Evolutionary conservation across 352 stramenopile species (phyloP).

Genomic region (Pythium rhizo-oryzae): DNA sequence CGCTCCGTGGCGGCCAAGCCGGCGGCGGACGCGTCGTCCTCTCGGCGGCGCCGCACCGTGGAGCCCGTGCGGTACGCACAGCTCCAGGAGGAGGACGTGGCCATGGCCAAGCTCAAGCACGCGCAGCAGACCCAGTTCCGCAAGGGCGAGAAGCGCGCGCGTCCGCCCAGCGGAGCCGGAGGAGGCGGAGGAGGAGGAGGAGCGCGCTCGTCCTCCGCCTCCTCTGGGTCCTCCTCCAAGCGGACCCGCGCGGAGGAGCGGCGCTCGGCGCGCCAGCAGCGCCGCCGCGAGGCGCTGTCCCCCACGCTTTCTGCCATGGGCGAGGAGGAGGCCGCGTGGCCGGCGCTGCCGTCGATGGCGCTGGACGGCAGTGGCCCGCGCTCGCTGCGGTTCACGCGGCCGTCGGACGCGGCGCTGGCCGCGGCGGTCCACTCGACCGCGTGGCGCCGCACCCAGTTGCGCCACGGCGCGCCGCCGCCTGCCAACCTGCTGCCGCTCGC

Average conservation of each 20-base stretch:
- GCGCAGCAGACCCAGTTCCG: conserved; percentile 32
- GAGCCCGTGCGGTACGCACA: conserved; percentile 50
- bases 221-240: conserved; percentile 28
- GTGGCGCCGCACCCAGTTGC: conserved; percentile 55
- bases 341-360: conserved; percentile 13
- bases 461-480: conserved; percentile 19
- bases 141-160: conserved; percentile 43
- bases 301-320: conserved; percentile 10
- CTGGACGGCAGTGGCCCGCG: conserved; percentile 19
- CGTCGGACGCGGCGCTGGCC: conserved; percentile 48
- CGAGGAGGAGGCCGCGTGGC: conserved; percentile 1
- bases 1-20: conserved; percentile 9
- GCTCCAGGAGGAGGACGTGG: conserved; percentile 56
- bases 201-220: conserved; percentile 11
- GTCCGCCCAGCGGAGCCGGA: neutral
- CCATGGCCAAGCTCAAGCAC: conserved; percentile 47
- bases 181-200: neutral
- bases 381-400: conserved; percentile 32
- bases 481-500: conserved; percentile 42
- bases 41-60: conserved; percentile 24
- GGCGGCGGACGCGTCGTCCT: conserved; percentile 2
- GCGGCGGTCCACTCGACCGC: conserved; percentile 60
- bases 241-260: conserved; percentile 55
- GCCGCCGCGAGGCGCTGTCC: conserved; percentile 45
- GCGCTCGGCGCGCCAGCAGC: conserved; percentile 47